Conservation (phyloP, 257 asterid genomes). For the Verbascum thapsus region DNA sequence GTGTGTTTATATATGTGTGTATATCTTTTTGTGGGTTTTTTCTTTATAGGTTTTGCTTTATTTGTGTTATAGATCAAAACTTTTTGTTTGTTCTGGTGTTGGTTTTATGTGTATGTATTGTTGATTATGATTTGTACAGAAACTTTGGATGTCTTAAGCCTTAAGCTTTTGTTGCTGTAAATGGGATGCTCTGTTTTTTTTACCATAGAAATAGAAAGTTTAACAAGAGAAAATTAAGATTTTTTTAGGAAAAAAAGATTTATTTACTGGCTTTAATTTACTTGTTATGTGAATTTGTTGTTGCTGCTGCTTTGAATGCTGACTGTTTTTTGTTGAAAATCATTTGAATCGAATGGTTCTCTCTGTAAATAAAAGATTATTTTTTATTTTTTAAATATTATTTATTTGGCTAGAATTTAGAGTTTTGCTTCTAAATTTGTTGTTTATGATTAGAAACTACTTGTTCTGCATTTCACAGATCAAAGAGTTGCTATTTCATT, state of each 20-base stretch:
- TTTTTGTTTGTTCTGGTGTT: not conserved
- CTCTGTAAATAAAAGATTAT: not conserved
- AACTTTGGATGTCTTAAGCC: not conserved
- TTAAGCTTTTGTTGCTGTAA: not conserved
- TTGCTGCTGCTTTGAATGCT: not conserved
- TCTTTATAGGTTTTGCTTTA: not conserved
- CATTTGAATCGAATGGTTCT: not conserved
- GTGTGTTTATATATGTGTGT: not conserved
- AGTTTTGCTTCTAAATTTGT: not conserved
- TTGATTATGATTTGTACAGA: slow-evolving; percentile 4
- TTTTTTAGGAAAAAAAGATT: not conserved
- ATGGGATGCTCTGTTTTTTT: not conserved
- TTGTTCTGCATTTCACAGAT: not conserved
- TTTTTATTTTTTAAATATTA: no score
- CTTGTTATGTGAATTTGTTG: not conserved
- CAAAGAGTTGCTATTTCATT: not conserved
- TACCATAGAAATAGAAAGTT: not conserved
- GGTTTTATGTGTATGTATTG: not conserved
- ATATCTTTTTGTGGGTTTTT: not conserved
- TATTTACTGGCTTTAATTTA: not conserved
- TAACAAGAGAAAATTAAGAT: not conserved
- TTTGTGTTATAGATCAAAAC: slow-evolving; percentile 7
- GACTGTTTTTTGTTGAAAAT: not conserved
- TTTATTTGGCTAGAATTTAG: not conserved
- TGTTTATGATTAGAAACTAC: no score